Base-by-base conservation (phyloP, 2,329 filamentous ascomycete genomes). In the Penicillium brasilianum region DNA sequence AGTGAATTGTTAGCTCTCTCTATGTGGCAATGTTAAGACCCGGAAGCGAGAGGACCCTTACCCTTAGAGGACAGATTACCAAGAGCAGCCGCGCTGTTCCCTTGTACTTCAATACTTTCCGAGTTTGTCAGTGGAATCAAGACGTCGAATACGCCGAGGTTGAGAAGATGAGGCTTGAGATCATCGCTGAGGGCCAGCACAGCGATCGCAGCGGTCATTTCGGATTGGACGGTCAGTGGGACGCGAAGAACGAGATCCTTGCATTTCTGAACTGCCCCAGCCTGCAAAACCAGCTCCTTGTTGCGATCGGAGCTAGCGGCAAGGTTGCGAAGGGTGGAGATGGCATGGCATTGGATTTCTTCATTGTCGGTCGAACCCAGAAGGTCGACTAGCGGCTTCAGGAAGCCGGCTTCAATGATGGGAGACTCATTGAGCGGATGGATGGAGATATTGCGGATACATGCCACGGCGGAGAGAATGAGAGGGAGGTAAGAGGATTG, bases 191-290 rank as follows among this genome's bases (percentile, higher is more conserved):
- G 82, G 18, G 95, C 95, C 65, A 99, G 84, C 14, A 99, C 95
- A 39, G 95, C 95, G 77, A 99, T 97, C 1, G 95, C 95, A n/a
- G 95, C 95, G 4, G 95, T 99, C 95, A 99, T 99, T 78, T 99
- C 95, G 1, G 93, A 97, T 76, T 99, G 95, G 2, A 99, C 95
- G 41, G 91, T 94, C 52, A 98, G 85, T 0, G 95, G 93, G 2
- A 98, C 95, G 58, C 96, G 90, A 18, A 99, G 83, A 25, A 99
- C 93, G 55, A 99, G 84, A 74, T 98, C 92, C 80, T 97, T 98
- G 87, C 95, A 99, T 77, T 98, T 98, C 75, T 98, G 93, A 41
- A 99, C 95, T 1, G 95, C 95, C 25, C 95, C 95, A 36, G 95
- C 95, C 78, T 98, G 93, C 52, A 99, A 82, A 1, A 99, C 95